Percentiles rank a stretch among this genome's conserved stretches.
These are phyloP conservation scores for Neofusicoccum sp. DNA, from an alignment of 2,329 filamentous ascomycete species.

Conservation along the genomic window DNA sequence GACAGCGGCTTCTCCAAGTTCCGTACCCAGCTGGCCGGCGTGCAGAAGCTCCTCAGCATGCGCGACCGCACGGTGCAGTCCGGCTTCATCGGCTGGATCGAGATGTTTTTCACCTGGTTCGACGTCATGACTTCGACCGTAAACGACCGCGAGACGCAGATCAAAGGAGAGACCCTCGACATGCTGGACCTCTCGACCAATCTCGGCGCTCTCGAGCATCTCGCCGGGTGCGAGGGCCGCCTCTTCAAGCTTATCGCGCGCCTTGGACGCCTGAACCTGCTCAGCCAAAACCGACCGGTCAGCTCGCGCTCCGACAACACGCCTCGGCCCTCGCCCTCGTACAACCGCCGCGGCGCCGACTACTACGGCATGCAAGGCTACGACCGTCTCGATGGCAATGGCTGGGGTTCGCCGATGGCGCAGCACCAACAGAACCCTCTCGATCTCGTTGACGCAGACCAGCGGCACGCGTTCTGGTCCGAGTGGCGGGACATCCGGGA, in stretches of 20 bases:
- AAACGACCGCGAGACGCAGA: conserved; percentile 85
- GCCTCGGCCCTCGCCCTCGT: conserved; percentile 32
- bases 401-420: conserved; percentile 59
- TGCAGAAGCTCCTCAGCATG: conserved; percentile 83
- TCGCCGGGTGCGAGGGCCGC: conserved; percentile 81
- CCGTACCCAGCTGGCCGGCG: conserved; percentile 87
- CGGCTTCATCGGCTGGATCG: conserved; percentile 81
- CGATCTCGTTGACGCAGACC: conserved; percentile 52
- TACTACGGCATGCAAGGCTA: conserved; percentile 53
- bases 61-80: conserved; percentile 61
- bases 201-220: conserved; percentile 71
- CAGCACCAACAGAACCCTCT: conserved; percentile 37
- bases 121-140: conserved; percentile 90
- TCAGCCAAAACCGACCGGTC: conserved; percentile 66
- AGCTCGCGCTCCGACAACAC: conserved; percentile 34
- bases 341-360: conserved; percentile 41
- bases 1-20: conserved; percentile 92
- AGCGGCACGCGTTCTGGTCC: conserved; percentile 66
- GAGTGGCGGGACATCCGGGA: conserved; percentile 81
- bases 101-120: conserved; percentile 90
- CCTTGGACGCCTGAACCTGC: conserved; percentile 78
- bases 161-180: conserved; percentile 62
- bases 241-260: conserved; percentile 84
- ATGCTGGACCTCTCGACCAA: conserved; percentile 64
- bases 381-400: conserved; percentile 65